These are phyloP conservation scores for Sphenostylis stenocarpa DNA, from an alignment of 306 rosid genomes.

Conservation along the genomic window DNA sequence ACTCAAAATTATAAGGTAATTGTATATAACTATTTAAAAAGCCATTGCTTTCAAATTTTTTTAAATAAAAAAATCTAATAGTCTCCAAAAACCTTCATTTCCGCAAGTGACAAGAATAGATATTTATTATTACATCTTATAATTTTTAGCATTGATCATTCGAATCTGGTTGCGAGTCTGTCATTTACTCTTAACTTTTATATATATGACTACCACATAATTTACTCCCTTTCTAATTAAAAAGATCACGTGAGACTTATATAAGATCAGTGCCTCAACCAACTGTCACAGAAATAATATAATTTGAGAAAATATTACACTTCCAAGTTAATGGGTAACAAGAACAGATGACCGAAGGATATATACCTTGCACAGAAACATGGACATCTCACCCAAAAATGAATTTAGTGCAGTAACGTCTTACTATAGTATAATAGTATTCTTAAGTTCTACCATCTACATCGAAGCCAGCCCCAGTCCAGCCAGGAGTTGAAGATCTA, in stretches of 20 bases:
- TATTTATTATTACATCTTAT: neutral
- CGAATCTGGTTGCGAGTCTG: neutral
- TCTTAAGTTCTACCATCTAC: slow-evolving; percentile 65
- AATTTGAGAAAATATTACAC: slow-evolving; percentile 14
- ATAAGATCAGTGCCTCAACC: slow-evolving; percentile 28
- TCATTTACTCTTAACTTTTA: neutral
- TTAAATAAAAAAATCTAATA: too few species aligned
- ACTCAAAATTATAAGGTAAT: neutral
- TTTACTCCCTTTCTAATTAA: neutral
- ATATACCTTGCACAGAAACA: slow-evolving; percentile 30
- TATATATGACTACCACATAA: neutral
- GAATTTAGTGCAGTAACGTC: slow-evolving; percentile 27
- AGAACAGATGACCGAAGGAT: slow-evolving; percentile 26
- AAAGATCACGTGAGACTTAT: neutral
- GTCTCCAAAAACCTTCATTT: too few species aligned
- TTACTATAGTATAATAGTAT: neutral
- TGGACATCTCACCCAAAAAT: slow-evolving; percentile 22
- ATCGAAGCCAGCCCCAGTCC: slow-evolving; percentile 95
- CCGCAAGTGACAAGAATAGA: neutral
- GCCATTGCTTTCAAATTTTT: neutral
- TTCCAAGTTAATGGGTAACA: slow-evolving; percentile 18
- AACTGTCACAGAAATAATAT: slow-evolving; percentile 16
- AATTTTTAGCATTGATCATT: too few species aligned
- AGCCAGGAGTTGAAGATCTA: slow-evolving; percentile 70
- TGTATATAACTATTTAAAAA: neutral